Evolutionary conservation across 2,329 filamentous ascomycete genomes (phyloP).

Genomic region (Dryadomyces sulphureus): DNA sequence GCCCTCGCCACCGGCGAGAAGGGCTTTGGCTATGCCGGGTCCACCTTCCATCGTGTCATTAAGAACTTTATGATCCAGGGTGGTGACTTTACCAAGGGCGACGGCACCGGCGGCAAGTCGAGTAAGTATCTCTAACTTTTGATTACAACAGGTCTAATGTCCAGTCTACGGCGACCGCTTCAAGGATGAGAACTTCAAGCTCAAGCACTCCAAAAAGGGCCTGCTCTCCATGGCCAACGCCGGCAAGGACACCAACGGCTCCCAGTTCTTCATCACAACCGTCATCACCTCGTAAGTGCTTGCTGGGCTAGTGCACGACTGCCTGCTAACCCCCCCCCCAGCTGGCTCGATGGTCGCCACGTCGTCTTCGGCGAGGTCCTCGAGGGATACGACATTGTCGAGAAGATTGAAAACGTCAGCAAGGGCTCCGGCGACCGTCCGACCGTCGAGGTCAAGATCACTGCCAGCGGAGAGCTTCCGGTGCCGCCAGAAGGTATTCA

Average conservation of each 20-base stretch:
- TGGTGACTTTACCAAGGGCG: constrained; percentile 72
- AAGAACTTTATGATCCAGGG: constrained; percentile 87
- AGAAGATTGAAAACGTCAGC: constrained; percentile 59
- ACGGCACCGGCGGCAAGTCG: constrained; percentile 74
- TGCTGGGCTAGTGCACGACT: background rate
- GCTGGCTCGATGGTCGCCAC: constrained; percentile 72
- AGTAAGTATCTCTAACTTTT: constrained; percentile 36
- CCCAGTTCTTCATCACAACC: constrained; percentile 85
- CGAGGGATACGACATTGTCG: constrained; percentile 69
- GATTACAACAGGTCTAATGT: too few relatives aligned
- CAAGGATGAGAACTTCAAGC: constrained; percentile 86
- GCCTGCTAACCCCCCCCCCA: constrained; percentile 17
- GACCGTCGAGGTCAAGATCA: constrained; percentile 54
- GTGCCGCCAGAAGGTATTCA: constrained; percentile 87
- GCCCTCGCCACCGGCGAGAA: constrained; percentile 75
- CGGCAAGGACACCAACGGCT: constrained; percentile 74
- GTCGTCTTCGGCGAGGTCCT: constrained; percentile 83
- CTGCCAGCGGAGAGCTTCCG: constrained; percentile 70
- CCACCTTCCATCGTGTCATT: constrained; percentile 80
- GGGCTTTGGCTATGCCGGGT: constrained; percentile 71
- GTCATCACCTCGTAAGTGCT: constrained; percentile 52
- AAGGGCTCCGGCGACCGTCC: constrained; percentile 58
- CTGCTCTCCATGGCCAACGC: constrained; percentile 76
- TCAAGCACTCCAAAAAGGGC: constrained; percentile 79
- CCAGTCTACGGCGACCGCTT: constrained; percentile 75